Base-by-base conservation (phyloP, 2,329 filamentous ascomycete genomes). In the Camptophora hylomeconis region DNA sequence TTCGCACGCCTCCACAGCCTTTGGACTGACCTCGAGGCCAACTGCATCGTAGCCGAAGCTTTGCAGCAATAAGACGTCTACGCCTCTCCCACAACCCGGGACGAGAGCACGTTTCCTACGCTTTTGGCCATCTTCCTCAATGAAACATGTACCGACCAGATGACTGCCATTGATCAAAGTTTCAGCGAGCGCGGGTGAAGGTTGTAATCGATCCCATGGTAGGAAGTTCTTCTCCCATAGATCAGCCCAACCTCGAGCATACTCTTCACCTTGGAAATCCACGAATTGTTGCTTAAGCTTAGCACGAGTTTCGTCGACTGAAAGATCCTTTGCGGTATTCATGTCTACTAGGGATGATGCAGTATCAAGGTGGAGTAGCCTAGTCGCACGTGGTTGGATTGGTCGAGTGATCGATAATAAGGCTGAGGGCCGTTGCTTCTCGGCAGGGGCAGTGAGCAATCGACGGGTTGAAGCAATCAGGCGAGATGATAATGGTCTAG, bases 1-100 rank as follows among this genome's bases (percentile, higher is more conserved):
- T 32, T 53, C 45, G 30, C 53, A 57, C 2, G 42, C 47, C 26
- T 56, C 47, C 3, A 63, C 35, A 2, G 60, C 72, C 11, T 54
- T 57, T 6, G 59, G 45, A 24, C 73, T 75, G 31, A 69, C 66
- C 48, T 92, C 83, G 2, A 92, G 55, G 0, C 81, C 84, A 45
- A 71, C 75, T 2, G 74, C 72, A 53, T 92, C 77, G 49, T 80
- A 89, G 1, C 83, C 83, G 46, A 76, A 71, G 7, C 71, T 70
- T 27, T 74, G 69, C 24, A 92, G 65, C 20, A 92, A 61, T 7
- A 82, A 61, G 2, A 83, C 79, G 55, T 92, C 84, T 47, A 89
- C 78, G 4, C 83, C 84, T 25, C 70, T 68, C 0, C 83, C 84
- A 52, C 83, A 92, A 4, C 82, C 83, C 0, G 83, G 80, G 0